phyloP scores from a whole-genome alignment of 2,329 filamentous ascomycete species.

The Penicillium sp. region DNA sequence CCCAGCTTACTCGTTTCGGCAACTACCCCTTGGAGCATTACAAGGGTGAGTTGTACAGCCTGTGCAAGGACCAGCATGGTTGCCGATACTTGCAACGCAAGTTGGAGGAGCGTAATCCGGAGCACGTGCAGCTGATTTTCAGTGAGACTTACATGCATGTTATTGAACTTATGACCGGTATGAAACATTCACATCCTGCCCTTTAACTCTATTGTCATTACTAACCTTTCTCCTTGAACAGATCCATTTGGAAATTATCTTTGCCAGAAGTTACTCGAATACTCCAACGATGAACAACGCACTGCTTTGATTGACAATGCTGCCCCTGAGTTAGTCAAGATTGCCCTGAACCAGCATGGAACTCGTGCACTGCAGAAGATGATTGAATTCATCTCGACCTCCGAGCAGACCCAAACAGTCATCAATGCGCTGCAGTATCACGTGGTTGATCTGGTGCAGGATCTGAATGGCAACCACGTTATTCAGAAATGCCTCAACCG shows the following conservation, averaged over 20 bases:
- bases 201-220: neutral
- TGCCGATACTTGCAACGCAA: constrained; percentile 97
- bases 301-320: constrained; percentile 91
- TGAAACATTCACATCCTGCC: constrained; percentile 14
- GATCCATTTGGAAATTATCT: constrained; percentile 99
- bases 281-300: constrained; percentile 90
- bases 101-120: constrained; percentile 81
- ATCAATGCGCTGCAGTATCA: constrained; percentile 78
- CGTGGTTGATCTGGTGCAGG: constrained; percentile 93
- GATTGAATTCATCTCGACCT: constrained; percentile 93
- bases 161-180: constrained; percentile 89
- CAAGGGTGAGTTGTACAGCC: constrained; percentile 76
- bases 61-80: constrained; percentile 98
- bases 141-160: constrained; percentile 90
- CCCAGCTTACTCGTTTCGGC: constrained; percentile 73
- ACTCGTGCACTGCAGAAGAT: constrained; percentile 98
- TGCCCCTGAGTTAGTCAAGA: constrained; percentile 80
- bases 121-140: constrained; percentile 90
- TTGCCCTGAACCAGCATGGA: constrained; percentile 95
- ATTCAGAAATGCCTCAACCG: constrained; percentile 99
- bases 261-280: constrained; percentile 96
- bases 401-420: constrained; percentile 81
- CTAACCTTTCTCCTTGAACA: constrained; percentile 30
- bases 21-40: constrained; percentile 80
- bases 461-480: constrained; percentile 97